Base-by-base conservation (phyloP, 2,329 filamentous ascomycete genomes). In the Tympanopsis confertula region DNA sequence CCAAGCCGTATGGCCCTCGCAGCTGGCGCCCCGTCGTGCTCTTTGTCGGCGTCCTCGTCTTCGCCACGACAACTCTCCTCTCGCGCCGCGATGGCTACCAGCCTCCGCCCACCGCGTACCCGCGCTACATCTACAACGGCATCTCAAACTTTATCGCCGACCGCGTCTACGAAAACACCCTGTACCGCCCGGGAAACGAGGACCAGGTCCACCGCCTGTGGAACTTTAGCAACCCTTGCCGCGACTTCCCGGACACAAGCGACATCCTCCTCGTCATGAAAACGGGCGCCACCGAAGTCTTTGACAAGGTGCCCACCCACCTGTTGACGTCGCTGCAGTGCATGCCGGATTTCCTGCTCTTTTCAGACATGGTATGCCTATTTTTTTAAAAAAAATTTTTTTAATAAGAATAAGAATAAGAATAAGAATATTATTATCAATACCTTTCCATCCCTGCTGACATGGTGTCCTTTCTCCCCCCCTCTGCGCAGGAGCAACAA, bases 271-370 rank as follows among this genome's bases (percentile, higher is more conserved):
- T 76, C 19, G 61, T 76, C 39, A 66, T 78, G 57, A 77, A 77
- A 55, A 76, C 73, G 1, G 71, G 72, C 35, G 69, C 71, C 3
- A 72, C 69, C 32, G 71, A 75, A 48, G 58, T 66, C 12, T 69
- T 62, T 45, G 62, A 69, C 19, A 68, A 68, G 43, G 51, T 78
- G 3, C 70, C 72, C 5, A 68, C 66, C 2, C 72, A 76, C 41
- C 56, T 77, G 17, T 55, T 73, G 40, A 74, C 72, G 2, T 64
- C 64, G 10, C 51, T 74, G 39, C 64, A 63, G 40, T 75, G 71
- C 46, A 54, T 70, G n/a, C 57, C 62, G 26, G 66, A 78, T 45
- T 65, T 68, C 38, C 58, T 74, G 18, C 56, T 76, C 41, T 81
- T 75, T 49, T 71, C 68, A 2, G 73, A 80, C 40, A 49, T 78